Conservation (phyloP, 306 rosid genomes). For the Dryas alaskensis region DNA sequence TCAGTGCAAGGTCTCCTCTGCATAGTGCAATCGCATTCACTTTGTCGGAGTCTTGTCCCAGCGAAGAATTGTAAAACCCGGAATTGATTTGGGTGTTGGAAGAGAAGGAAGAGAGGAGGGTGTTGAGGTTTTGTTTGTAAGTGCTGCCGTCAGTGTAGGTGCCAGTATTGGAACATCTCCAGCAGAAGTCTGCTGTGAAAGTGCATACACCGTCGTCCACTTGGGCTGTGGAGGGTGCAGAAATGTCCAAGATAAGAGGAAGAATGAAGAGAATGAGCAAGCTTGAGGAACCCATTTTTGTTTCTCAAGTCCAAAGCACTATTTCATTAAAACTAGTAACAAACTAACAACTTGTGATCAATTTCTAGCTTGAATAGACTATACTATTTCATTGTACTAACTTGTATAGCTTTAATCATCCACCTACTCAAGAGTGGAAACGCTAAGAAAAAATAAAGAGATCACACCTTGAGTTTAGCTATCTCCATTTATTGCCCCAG, state of each 20-base stretch:
- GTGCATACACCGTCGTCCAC: not conserved
- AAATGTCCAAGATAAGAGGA: not conserved
- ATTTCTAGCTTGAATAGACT: too few species aligned
- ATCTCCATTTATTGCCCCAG: too few species aligned
- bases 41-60: constrained; percentile 6
- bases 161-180: not conserved
- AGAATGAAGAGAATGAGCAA: not conserved
- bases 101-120: constrained; percentile 2
- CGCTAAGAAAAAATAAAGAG: too few species aligned
- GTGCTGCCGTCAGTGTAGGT: not conserved
- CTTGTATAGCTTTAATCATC: too few species aligned
- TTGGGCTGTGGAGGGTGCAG: not conserved
- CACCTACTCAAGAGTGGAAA: too few species aligned
- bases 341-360: too few species aligned
- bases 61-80: constrained; percentile 11
- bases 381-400: too few species aligned
- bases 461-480: too few species aligned
- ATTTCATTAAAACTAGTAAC: too few species aligned
- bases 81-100: not conserved
- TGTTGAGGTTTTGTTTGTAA: not conserved
- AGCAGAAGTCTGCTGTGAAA: not conserved
- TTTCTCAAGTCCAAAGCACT: too few species aligned
- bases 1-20: constrained; percentile 15
- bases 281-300: too few species aligned
- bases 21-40: constrained; percentile 25